phyloP scores from a whole-genome alignment of 2,329 filamentous ascomycete species.

The Penicillium digitatum region DNA sequence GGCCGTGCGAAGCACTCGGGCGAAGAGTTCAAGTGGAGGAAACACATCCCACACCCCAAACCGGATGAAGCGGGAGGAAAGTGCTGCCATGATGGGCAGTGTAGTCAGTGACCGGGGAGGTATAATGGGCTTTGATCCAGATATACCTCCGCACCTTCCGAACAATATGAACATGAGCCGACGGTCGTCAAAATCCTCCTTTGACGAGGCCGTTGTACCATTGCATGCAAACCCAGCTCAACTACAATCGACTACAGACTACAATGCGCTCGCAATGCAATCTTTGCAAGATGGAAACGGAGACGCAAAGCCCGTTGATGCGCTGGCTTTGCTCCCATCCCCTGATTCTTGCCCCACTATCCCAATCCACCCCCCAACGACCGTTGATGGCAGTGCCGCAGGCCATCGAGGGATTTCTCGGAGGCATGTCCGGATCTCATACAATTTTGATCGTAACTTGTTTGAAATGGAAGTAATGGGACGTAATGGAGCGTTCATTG shows the following conservation, averaged over 20 bases:
- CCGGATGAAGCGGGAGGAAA: constrained; percentile 44
- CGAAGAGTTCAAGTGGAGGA: constrained; percentile 47
- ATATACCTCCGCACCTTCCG: constrained; percentile 40
- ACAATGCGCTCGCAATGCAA: constrained; percentile 47
- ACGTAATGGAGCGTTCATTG: constrained; percentile 55
- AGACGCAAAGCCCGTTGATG: constrained; percentile 44
- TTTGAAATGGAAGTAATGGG: constrained; percentile 60
- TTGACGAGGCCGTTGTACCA: constrained; percentile 35
- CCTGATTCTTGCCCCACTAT: constrained; percentile 54
- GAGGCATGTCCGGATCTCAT: constrained; percentile 59
- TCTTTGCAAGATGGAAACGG: constrained; percentile 37
- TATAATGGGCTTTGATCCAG: constrained; percentile 50
- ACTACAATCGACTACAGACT: constrained; percentile 40
- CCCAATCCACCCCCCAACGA: constrained; percentile 56
- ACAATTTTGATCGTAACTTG: constrained; percentile 53
- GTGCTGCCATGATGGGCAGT: constrained; percentile 44
- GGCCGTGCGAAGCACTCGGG: constrained; percentile 38
- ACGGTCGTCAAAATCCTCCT: constrained; percentile 52
- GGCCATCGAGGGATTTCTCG: constrained; percentile 59
- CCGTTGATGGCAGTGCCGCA: constrained; percentile 44
- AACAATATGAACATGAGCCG: constrained; percentile 36
- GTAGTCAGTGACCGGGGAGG: constrained; percentile 56
- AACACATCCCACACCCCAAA: constrained; percentile 45
- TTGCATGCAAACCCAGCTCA: constrained; percentile 39
- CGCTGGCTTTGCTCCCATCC: constrained; percentile 48